Evolutionary conservation across 2,329 filamentous ascomycete species (phyloP), one percentile per base, ranked within the genome.

Genomic region (Fusarium sp.): DNA sequence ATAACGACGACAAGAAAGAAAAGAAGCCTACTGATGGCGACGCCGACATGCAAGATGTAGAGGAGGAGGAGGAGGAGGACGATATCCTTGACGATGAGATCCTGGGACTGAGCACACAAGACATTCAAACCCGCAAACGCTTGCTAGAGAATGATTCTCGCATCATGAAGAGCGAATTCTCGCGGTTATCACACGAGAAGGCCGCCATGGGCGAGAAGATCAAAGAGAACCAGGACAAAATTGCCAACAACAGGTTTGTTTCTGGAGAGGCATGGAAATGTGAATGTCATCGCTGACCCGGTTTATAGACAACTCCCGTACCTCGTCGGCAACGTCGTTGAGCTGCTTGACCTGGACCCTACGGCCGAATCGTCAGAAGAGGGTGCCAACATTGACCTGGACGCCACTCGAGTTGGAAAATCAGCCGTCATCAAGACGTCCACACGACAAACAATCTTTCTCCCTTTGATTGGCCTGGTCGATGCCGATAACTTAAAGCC

Each of bases 371-470:
- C 96, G 11, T 95, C 93, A 38, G 96, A 99, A 83, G 97, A 99
- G 84, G 97, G 96, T 70, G 96, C 97, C 78, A 99, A 99, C 82
- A 98, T 99, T 81, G 96, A 99, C 81, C 88, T 99, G 54, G 96
- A 99, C 84, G 96, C 96, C 74, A 98, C 95, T 42, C 91, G 96
- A 61, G 95, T 98, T 15, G 96, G 96, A 84, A 99, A 98, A 85
- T 98, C 95, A 2, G 96, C 97, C 22, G 96, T 99, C 78, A 99
- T 99, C 89, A 99, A 99, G 87, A 99, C 96, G 14, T 98, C 95
- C 12, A 99, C 96, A 30, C 90, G 96, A 77, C 97, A 99, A 85
- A 99, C 96, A 61, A 99, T 99, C 83, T 99, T 99, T 86, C 88
- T 99, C 54, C 96, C 97, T 35, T 90, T 99, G 70, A 99, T 99